These are phyloP conservation scores for Fallopia convolvulus DNA, from an alignment of 148 eudicot genomes.

Conservation along the genomic window DNA sequence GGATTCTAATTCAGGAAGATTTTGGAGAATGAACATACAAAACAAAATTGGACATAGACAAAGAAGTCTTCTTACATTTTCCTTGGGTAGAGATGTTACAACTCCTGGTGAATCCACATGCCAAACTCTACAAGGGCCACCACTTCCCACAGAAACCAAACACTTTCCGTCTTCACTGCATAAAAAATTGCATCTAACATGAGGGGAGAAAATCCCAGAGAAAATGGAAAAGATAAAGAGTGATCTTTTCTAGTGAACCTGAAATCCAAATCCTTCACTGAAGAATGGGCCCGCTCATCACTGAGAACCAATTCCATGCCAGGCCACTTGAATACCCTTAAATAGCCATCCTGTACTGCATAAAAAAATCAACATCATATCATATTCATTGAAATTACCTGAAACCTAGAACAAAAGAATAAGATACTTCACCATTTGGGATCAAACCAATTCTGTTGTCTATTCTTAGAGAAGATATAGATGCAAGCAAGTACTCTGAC, in stretches of 20 bases:
- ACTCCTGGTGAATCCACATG: slow-evolving; percentile 47
- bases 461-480: background rate
- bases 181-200: background rate
- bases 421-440: background rate
- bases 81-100: slow-evolving; percentile 54
- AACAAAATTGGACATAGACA: background rate
- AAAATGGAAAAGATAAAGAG: background rate
- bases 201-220: background rate
- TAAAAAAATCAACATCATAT: slow-evolving; percentile 27
- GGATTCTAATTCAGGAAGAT: background rate
- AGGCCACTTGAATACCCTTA: slow-evolving; percentile 96
- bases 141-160: slow-evolving; percentile 77
- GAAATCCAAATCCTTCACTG: slow-evolving; percentile 85
- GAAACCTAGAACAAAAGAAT: background rate
- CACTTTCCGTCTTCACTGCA: slow-evolving; percentile 85
- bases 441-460: background rate
- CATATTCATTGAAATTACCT: slow-evolving; percentile 5
- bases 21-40: background rate
- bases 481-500: background rate
- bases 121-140: slow-evolving; percentile 90
- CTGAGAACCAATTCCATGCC: slow-evolving; percentile 55
- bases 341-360: slow-evolving; percentile 97
- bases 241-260: slow-evolving; percentile 24
- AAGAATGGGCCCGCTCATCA: slow-evolving; percentile 50
- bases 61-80: slow-evolving; percentile 46